A percentile compares a stretch with the other conserved stretches of the same genome.
Conservation (phyloP, 2,329 filamentous ascomycete genomes). For the Monosporascus sp. region DNA sequence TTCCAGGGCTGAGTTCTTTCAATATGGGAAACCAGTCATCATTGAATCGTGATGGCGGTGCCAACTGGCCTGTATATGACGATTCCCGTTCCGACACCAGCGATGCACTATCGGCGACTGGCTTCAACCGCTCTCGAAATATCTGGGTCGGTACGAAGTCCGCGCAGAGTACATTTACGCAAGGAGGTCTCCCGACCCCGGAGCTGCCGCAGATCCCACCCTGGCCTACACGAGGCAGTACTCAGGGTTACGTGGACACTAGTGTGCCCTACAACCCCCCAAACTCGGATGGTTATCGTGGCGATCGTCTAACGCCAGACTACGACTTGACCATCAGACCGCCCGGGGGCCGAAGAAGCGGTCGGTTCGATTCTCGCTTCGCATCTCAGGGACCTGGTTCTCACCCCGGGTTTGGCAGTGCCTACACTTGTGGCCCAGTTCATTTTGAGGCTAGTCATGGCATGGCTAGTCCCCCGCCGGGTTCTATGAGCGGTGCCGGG, state of each 20-base stretch:
- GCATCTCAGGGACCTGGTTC: slow-evolving; percentile 25
- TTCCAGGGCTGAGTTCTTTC: slow-evolving; percentile 13
- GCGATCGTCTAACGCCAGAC: slow-evolving; percentile 44
- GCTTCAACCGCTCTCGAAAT: slow-evolving; percentile 48
- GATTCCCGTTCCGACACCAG: slow-evolving; percentile 53
- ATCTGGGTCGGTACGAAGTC: slow-evolving; percentile 52
- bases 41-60: slow-evolving; percentile 33
- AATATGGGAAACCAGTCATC: slow-evolving; percentile 32
- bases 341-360: slow-evolving; percentile 37
- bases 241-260: slow-evolving; percentile 37
- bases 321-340: slow-evolving; percentile 42
- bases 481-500: slow-evolving; percentile 27
- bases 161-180: slow-evolving; percentile 17
- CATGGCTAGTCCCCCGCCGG: slow-evolving; percentile 26
- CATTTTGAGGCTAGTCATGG: slow-evolving; percentile 32
- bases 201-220: slow-evolving; percentile 34
- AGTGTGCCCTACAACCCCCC: slow-evolving; percentile 27
- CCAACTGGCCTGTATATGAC: slow-evolving; percentile 48
- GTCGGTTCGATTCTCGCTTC: slow-evolving; percentile 40
- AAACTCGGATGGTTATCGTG: slow-evolving; percentile 36
- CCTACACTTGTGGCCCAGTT: slow-evolving; percentile 27
- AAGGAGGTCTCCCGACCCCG: slow-evolving; percentile 22
- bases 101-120: slow-evolving; percentile 46
- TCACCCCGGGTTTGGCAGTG: slow-evolving; percentile 27
- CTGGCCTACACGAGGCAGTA: slow-evolving; percentile 43